phyloP scores from a whole-genome alignment of 2,329 filamentous ascomycete genomes.

The Stachybotrys echinatus region DNA sequence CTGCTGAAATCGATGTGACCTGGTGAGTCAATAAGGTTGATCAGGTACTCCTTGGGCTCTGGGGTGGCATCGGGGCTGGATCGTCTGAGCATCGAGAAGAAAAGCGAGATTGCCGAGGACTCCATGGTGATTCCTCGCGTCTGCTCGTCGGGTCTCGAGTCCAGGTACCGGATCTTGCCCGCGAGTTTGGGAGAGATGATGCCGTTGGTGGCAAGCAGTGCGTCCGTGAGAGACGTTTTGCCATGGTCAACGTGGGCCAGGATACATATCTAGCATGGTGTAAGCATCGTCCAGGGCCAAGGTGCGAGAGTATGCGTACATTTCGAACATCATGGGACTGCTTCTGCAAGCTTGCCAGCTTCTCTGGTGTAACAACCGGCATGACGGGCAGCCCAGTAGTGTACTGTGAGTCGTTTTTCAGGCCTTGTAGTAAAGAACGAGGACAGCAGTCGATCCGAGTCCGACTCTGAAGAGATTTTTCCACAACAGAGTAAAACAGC shows the following conservation, averaged over 20 bases:
- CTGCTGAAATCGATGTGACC: constrained; percentile 99
- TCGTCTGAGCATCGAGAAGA: constrained; percentile 85
- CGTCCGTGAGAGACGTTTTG: constrained; percentile 95
- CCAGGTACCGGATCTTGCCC: constrained; percentile 95
- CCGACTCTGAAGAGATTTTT: too few relatives aligned
- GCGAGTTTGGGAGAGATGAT: constrained; percentile 98
- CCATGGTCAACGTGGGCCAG: constrained; percentile 96
- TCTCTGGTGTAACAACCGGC: constrained; percentile 87
- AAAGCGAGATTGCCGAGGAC: constrained; percentile 93
- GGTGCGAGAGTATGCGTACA: constrained; percentile 46
- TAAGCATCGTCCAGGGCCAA: constrained; percentile 5
- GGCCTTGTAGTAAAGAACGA: too few relatives aligned
- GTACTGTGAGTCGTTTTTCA: too few relatives aligned
- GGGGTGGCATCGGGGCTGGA: constrained; percentile 62
- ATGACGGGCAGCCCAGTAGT: constrained; percentile 33
- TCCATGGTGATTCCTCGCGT: constrained; percentile 99
- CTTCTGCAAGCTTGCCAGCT: constrained; percentile 84
- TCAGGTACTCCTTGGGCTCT: constrained; percentile 80
- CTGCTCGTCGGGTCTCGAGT: constrained; percentile 94
- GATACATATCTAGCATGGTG: constrained; percentile 70
- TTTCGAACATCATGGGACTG: constrained; percentile 88
- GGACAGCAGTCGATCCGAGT: too few relatives aligned
- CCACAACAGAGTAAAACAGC: too few relatives aligned
- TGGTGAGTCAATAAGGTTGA: constrained; percentile 96
- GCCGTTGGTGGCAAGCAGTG: constrained; percentile 94